A percentile compares a stretch with the other conserved stretches of the same genome.
Conservation (phyloP, 192 early-diverging fungal species). For the Umbelopsis vinacea region DNA sequence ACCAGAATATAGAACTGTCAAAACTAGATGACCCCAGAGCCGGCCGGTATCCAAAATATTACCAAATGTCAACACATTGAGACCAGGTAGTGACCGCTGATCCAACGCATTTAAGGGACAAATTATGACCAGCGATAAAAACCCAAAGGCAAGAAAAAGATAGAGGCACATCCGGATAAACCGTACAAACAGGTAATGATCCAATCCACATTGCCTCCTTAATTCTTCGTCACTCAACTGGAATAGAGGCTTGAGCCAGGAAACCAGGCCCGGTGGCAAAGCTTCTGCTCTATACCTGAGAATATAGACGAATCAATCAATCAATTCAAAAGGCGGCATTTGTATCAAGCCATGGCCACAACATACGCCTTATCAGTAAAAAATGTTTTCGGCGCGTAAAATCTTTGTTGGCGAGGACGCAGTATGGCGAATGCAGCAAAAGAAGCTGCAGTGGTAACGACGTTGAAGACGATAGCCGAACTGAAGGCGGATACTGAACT, state of each 20-base stretch:
- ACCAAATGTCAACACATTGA: constrained; percentile 61
- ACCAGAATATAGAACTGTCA: constrained; percentile 51
- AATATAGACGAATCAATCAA: constrained; percentile 9
- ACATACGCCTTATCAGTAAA: constrained; percentile 56
- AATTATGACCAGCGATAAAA: constrained; percentile 56
- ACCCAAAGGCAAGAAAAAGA: constrained; percentile 57
- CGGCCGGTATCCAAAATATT: constrained; percentile 59
- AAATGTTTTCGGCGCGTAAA: constrained; percentile 70
- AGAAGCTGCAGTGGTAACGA: constrained; percentile 44
- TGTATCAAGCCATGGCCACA: background rate
- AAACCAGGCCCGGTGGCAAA: constrained; percentile 52
- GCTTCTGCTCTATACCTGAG: constrained; percentile 48
- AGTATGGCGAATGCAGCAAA: constrained; percentile 66
- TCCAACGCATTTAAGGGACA: constrained; percentile 69
- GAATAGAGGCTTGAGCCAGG: constrained; percentile 61
- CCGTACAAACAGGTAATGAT: constrained; percentile 74
- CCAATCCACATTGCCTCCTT: constrained; percentile 59
- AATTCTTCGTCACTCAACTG: constrained; percentile 55
- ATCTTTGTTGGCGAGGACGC: constrained; percentile 60
- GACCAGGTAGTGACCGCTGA: constrained; percentile 45
- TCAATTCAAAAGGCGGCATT: background rate
- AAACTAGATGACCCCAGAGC: constrained; percentile 71
- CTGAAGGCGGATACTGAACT: constrained; percentile 60
- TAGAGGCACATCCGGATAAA: constrained; percentile 63
- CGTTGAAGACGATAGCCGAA: constrained; percentile 66